A percentile compares a stretch with the other conserved stretches of the same genome.
phyloP scores from a whole-genome alignment of 495 filamentous ascomycete species.

The Aspergillus taichungensis region DNA sequence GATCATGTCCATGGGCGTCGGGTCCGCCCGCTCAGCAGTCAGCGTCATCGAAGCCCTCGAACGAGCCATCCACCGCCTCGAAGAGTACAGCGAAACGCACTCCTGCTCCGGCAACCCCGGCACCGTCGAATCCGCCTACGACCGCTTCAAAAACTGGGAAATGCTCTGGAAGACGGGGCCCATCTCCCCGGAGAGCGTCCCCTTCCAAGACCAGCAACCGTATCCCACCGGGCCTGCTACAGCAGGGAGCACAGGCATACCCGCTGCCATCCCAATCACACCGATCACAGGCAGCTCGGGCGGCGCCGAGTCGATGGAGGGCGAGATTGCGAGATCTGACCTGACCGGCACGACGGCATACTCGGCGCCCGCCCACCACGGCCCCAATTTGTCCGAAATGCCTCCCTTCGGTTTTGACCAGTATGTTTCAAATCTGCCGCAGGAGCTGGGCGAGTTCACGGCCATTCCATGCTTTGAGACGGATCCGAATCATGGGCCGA shows the following conservation, averaged over 20 bases:
- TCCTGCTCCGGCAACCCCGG: conserved; percentile 22
- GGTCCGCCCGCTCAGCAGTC: conserved; percentile 41
- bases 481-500: conserved; percentile 24
- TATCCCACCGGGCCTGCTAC: background rate
- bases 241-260: conserved; percentile 12
- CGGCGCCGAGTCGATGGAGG: conserved; percentile 12
- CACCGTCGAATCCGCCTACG: conserved; percentile 35
- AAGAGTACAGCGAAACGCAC: conserved; percentile 33
- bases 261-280: conserved; percentile 11
- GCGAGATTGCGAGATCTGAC: conserved; percentile 14
- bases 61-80: conserved; percentile 37
- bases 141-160: conserved; percentile 45
- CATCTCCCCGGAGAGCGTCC: conserved; percentile 26
- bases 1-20: conserved; percentile 44
- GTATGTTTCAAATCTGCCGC: conserved; percentile 39
- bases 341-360: conserved; percentile 22
- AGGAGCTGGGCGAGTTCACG: conserved; percentile 39
- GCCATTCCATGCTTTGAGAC: conserved; percentile 40
- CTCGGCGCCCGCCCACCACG: conserved; percentile 18
- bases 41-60: conserved; percentile 46
- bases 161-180: conserved; percentile 45
- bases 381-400: conserved; percentile 22
- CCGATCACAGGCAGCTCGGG: conserved; percentile 10
- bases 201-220: conserved; percentile 11
- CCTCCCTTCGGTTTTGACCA: conserved; percentile 37